Evolutionary conservation across 2,329 filamentous ascomycete genomes (phyloP).

Genomic region (Cylindrodendrum hubeiense): DNA sequence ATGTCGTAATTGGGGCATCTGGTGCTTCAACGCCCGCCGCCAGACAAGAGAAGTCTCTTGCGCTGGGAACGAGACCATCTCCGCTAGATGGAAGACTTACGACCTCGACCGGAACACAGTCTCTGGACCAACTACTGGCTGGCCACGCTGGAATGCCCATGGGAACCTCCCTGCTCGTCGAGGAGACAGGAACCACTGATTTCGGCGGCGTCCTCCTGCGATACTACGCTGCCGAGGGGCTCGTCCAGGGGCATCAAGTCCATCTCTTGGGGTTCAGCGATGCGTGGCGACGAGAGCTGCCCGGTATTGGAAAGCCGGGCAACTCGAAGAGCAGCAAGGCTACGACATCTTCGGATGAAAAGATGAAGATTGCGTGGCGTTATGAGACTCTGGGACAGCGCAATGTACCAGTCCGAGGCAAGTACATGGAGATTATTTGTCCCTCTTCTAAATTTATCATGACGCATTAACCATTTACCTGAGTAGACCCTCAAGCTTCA

Average conservation of each 20-base stretch:
- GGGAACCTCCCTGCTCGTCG: constrained; percentile 83
- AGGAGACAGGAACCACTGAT: constrained; percentile 94
- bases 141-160: constrained; percentile 88
- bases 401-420: constrained; percentile 75
- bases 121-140: constrained; percentile 85
- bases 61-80: constrained; percentile 78
- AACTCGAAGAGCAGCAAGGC: constrained; percentile 55
- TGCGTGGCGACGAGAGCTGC: constrained; percentile 85
- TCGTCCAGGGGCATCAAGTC: constrained; percentile 90
- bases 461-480: neutral
- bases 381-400: constrained; percentile 85
- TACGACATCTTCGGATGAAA: constrained; percentile 67
- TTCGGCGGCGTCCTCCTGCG: constrained; percentile 87
- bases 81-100: constrained; percentile 88
- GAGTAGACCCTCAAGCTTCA: constrained; percentile 35
- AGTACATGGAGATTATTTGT: constrained; percentile 42
- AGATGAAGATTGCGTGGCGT: constrained; percentile 99
- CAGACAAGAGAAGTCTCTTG: constrained; percentile 52
- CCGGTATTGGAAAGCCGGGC: constrained; percentile 70
- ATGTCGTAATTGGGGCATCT: constrained; percentile 60
- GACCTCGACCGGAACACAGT: constrained; percentile 90
- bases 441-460: neutral
- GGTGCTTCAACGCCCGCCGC: constrained; percentile 33
- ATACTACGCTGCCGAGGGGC: constrained; percentile 93
- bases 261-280: constrained; percentile 87